These are phyloP conservation scores for Crithidia acanthocephali DNA, from an alignment of 208 protist genomes.

Conservation along the genomic window DNA sequence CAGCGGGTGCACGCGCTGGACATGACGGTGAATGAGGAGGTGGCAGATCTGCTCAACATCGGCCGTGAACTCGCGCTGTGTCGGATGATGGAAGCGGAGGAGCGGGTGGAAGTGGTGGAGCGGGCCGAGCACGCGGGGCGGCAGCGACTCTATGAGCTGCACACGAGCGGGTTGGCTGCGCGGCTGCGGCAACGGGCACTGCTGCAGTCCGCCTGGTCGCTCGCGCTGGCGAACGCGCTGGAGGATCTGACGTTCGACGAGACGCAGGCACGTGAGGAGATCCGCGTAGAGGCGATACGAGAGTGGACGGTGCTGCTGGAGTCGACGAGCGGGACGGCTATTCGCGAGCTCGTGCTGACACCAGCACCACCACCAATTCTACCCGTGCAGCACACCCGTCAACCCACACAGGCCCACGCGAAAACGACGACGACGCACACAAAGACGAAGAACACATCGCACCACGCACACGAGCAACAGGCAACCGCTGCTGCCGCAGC, in stretches of 20 bases:
- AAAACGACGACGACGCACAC: no score
- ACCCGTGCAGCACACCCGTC: no score
- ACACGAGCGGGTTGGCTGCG: conserved; percentile 24
- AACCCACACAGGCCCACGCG: no score
- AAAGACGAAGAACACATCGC: no score
- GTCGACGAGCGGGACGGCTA: conserved; percentile 21
- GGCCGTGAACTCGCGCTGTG: conserved; percentile 32
- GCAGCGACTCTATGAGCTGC: conserved; percentile 25
- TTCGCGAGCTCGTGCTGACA: conserved; percentile 7
- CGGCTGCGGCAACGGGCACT: conserved; percentile 26
- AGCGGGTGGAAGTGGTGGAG: conserved; percentile 20
- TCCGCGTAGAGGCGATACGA: conserved; percentile 23
- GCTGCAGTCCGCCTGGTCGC: neutral
- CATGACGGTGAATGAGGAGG: neutral
- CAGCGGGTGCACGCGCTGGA: conserved; percentile 17
- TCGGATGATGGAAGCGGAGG: conserved; percentile 17
- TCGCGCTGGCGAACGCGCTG: conserved; percentile 18
- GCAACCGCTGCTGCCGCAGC: no score
- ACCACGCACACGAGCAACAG: no score
- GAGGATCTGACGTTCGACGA: conserved; percentile 23
- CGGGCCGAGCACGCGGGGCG: conserved; percentile 20
- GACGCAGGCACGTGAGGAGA: conserved; percentile 21
- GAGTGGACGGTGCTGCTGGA: conserved; percentile 21
- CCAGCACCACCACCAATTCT: neutral
- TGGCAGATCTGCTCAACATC: conserved; percentile 9